These are phyloP conservation scores for Zygotorulaspora florentina DNA, from an alignment of 805 yeast genomes.

Conservation along the genomic window DNA sequence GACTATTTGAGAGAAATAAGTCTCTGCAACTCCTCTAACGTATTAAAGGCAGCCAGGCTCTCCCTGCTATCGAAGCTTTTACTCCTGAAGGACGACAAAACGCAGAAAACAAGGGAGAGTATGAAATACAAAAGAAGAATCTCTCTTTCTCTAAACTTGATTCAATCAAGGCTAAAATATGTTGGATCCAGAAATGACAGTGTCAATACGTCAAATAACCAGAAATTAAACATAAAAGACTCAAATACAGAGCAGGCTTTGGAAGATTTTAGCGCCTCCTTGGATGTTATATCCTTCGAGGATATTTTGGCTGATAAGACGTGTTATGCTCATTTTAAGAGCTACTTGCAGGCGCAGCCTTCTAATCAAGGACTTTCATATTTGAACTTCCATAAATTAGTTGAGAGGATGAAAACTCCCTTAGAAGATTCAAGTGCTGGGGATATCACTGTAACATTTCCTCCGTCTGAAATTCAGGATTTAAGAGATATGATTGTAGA, in stretches of 20 bases:
- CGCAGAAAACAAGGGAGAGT: slow-evolving; percentile 2
- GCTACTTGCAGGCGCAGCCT: slow-evolving; percentile 9
- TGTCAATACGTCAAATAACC: not conserved
- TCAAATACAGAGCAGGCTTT: slow-evolving; percentile 12
- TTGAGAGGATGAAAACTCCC: slow-evolving; percentile 69
- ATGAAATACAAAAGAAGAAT: slow-evolving; percentile 17
- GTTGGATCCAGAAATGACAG: slow-evolving; percentile 1
- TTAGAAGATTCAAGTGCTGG: slow-evolving; percentile 43
- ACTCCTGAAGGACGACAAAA: slow-evolving; percentile 7
- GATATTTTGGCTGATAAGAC: slow-evolving; percentile 18
- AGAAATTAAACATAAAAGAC: not conserved
- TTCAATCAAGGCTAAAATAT: slow-evolving; percentile 24
- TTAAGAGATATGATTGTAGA: slow-evolving; percentile 22
- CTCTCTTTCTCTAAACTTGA: slow-evolving; percentile 23
- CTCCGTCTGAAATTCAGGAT: slow-evolving; percentile 25
- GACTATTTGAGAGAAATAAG: slow-evolving; percentile 24
- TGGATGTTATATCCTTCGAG: slow-evolving; percentile 17
- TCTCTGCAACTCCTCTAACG: slow-evolving; percentile 13
- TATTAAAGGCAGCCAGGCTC: slow-evolving; percentile 20
- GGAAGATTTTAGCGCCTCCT: slow-evolving; percentile 16
- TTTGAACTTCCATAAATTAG: slow-evolving; percentile 61
- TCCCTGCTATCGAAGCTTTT: slow-evolving; percentile 19
- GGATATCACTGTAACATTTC: slow-evolving; percentile 25
- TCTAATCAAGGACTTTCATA: slow-evolving; percentile 24
- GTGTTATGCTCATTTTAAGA: slow-evolving; percentile 17